Evolutionary conservation across 139 green algal genomes (phyloP), one percentile per base, ranked within the genome.

Genomic region (Tetradesmus lagerheimii): DNA sequence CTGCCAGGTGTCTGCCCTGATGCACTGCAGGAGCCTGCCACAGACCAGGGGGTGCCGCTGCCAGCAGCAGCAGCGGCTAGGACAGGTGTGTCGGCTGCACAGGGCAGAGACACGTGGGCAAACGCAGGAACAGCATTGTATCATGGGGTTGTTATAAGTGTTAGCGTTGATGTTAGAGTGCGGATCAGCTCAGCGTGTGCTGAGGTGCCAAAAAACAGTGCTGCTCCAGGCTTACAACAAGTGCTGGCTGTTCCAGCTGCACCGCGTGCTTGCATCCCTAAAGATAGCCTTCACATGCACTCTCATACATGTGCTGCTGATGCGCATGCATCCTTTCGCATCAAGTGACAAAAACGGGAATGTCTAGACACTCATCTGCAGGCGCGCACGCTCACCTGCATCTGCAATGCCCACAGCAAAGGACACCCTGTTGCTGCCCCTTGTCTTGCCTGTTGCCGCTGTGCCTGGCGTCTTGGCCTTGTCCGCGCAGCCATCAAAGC

Each of bases 21-120:
- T 0, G 81, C 38, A 27, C 83, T 88, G 64, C 83, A 88, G 23
- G 83, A 88, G 62, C 83, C 83, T n/a, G 83, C 83, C 37, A 64
- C 41, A 20, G 83, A 88, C 62, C 75, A 29, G 14, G 83, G 43
- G 25, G 83, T 50, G 23, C 43, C 75, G 27, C n/a, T 38, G 67
- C 62, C 64, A 62, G 16, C 62, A 78, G 31, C 50, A 41, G 83
- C 64, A 18, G 12, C 62, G 34, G 38, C 83, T 31, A 80, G 38
- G 2, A 38, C 64, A 12, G 83, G 82, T 2, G 82, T 87, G 53
- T 87, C 82, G n/a, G 53, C 35, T 53, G 80, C 16, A n/a, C 47
- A 53, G 37, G 47, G n/a, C 41, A 67, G 79, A 5, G 27, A 75
- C 12, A 47, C 80, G 45, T n/a, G 11, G 1, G 38, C 47, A 77